Base-by-base conservation (phyloP, 345 rosid species). In the Noccaea caerulescens region DNA sequence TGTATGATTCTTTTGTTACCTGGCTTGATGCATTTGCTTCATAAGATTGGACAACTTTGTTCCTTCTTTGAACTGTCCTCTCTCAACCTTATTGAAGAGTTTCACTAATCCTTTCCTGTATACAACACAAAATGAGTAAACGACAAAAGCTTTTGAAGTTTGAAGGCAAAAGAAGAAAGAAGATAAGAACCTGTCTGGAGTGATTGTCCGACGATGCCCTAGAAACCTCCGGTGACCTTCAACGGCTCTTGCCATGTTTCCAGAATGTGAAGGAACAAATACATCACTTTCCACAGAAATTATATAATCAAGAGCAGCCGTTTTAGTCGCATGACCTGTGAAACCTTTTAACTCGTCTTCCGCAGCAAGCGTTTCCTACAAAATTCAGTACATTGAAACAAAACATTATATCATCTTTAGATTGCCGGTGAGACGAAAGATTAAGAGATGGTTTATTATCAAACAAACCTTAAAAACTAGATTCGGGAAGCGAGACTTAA, bases 161-260 rank as follows among this genome's bases (percentile, higher is more conserved):
- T 2, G 5, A 67, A 60, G 44, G 37, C 4, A 68, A 33, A 53
- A 66, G 3, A 49, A 44, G 54, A 36, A 65, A 57, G 66, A 13
- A 49, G 54, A 49, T 4, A 7, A 7, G 20, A 80, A 91, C 96
- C 98, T 87, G 81, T 94, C 90, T 18, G 96, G 96, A 63, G 81
- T 79, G 71, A 93, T 86, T 30, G 99, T 91, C 80, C 79, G 86
- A 20, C 86, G 88, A 77, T 94, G 93, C 3, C 96, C 96, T 67
- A 91, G 82, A 80, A 89, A 91, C 80, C 99, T 88, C 41, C 97
- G 92, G 62, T 93, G 97, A 54, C 99, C 99, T 82, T 93, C 99
- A 52, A 93, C 93, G 1, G 93, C 93, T 81, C 91, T 87, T 41
- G 99, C 99, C 99, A 93, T 93, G 77, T 93, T 93, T 44, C 99